Evolutionary conservation across 768 basidiomycete species (phyloP).

Genomic region (Crucibulum laeve): DNA sequence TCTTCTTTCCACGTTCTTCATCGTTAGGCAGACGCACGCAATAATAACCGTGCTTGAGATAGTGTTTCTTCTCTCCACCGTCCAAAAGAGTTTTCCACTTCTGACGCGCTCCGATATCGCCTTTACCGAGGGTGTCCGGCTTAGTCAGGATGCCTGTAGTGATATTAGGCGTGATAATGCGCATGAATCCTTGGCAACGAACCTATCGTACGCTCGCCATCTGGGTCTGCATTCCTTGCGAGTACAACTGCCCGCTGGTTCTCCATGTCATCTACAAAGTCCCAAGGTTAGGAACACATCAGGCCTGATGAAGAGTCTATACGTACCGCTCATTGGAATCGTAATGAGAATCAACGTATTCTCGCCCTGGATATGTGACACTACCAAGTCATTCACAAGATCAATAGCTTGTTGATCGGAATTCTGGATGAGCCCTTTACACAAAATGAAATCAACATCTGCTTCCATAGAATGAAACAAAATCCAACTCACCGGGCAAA

Average conservation of each 20-base stretch:
- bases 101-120: conserved; percentile 33
- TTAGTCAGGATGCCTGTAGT: conserved; percentile 66
- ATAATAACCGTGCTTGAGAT: conserved; percentile 55
- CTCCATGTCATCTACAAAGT: conserved; percentile 55
- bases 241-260: conserved; percentile 56
- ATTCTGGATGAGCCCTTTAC: conserved; percentile 56
- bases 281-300: neutral
- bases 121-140: conserved; percentile 48
- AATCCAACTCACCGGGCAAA: conserved; percentile 38
- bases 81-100: conserved; percentile 51
- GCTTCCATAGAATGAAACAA: conserved; percentile 11
- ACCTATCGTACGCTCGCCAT: conserved; percentile 61
- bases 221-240: conserved; percentile 48
- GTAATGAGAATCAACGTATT: conserved; percentile 64
- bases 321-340: conserved; percentile 59
- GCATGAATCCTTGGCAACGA: neutral
- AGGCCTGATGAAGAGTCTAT: neutral
- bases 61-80: conserved; percentile 38
- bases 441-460: conserved; percentile 7
- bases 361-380: conserved; percentile 35
- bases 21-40: conserved; percentile 66
- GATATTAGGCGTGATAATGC: neutral
- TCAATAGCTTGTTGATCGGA: conserved; percentile 31
- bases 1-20: too few relatives aligned
- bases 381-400: conserved; percentile 45